Evolutionary conservation across 257 asterid genomes (phyloP), one percentile per base, ranked within the genome.

Genomic region (Gentiana straminea): DNA sequence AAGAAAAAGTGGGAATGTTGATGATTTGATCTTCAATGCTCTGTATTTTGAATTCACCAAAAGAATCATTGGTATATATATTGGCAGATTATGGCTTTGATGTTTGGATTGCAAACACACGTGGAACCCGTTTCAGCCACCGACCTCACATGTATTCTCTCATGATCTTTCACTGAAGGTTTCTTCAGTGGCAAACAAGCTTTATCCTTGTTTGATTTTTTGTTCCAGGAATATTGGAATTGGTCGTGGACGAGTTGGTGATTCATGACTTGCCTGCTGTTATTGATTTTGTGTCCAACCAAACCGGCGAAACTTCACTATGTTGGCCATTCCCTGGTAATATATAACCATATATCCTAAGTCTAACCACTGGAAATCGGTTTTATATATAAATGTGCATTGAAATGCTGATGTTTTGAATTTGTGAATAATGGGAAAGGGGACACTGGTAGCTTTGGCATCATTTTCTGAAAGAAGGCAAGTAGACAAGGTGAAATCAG

Each of bases 401-500:
- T n/a, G n/a, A n/a, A n/a, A n/a, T n/a, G n/a, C 8, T 41, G 8
- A 5, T 41, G 6, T 41, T 7, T 41, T 41, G 46, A 10, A 41
- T 10, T 41, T 41, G 8, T 41, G 4, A 41, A n/a, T n/a, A n/a
- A n/a, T n/a, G n/a, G n/a, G n/a, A 35, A 68, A 86, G 95, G 94
- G 95, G 38, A 86, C 91, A 37, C 62, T 81, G 60, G 67, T 84
- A 55, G 87, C 84, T 3, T 33, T 86, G 65, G 88, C 91, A 51
- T 75, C 91, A 7, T 83, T 86, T 60, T 74, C 94, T 1, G 71
- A 75, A 61, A 90, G 95, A 55, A 73, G 55, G 63, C 70, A 69
- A n/a, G 46, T 77, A 1, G 90, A 84, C 60, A 86, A 77, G 68
- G 78, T 86, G 13, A 75, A 47, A 73, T 86, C 95, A 5, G 95